phyloP scores from a whole-genome alignment of 768 basidiomycete genomes.

The Jaapia argillacea region DNA sequence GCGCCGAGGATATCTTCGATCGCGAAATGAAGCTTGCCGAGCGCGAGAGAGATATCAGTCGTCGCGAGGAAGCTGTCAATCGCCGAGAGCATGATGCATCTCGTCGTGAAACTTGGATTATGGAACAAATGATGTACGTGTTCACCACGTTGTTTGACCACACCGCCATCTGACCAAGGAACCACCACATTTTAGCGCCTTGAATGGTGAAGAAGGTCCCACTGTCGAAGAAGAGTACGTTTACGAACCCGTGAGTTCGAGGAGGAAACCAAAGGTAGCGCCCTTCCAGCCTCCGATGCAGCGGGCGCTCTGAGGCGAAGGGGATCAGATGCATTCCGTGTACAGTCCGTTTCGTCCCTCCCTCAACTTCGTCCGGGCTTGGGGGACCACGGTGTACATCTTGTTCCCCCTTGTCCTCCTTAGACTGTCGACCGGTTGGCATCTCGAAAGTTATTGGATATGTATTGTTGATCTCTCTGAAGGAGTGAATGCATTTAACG shows the following conservation, averaged over 20 bases:
- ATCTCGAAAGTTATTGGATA: too few species aligned
- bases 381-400: constrained; percentile 71
- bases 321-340: constrained; percentile 38
- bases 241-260: constrained; percentile 52
- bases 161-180: background rate
- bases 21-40: constrained; percentile 81
- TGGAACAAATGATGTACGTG: constrained; percentile 83
- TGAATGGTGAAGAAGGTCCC: constrained; percentile 47
- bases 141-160: background rate
- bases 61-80: constrained; percentile 78
- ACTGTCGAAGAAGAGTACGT: constrained; percentile 72
- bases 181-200: background rate
- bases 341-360: constrained; percentile 65
- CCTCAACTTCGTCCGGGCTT: constrained; percentile 81
- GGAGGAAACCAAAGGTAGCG: constrained; percentile 86
- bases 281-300: constrained; percentile 69
- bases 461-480: too few species aligned
- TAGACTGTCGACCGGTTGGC: constrained; percentile 25
- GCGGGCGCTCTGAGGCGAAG: constrained; percentile 93
- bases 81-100: constrained; percentile 82
- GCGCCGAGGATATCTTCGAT: constrained; percentile 74
- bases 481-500: too few species aligned
- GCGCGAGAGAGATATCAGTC: constrained; percentile 77
- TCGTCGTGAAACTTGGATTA: constrained; percentile 83
- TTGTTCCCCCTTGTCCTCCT: constrained; percentile 65